These are phyloP conservation scores for Coemansia sp. DNA, from an alignment of 192 early-diverging fungal species.

Conservation along the genomic window DNA sequence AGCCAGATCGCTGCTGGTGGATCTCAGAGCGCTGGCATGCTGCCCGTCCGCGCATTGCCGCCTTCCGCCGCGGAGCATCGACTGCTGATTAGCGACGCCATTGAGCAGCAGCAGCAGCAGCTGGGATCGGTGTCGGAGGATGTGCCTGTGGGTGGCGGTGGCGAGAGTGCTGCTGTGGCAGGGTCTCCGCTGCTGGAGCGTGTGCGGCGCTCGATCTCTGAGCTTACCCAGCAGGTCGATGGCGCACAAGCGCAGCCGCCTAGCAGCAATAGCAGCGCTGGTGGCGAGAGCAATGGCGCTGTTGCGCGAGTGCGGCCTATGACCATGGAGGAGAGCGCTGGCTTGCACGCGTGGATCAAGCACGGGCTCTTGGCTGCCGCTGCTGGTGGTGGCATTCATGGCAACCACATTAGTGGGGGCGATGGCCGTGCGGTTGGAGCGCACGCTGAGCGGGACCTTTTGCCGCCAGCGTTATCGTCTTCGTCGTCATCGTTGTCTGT, in stretches of 20 bases:
- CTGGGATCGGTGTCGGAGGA: not conserved
- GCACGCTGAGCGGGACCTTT: not conserved
- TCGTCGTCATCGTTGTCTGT: slow-evolving; percentile 28
- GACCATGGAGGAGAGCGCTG: slow-evolving; percentile 52
- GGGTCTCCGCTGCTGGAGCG: slow-evolving; percentile 42
- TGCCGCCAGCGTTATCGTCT: not conserved
- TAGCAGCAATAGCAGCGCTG: not conserved
- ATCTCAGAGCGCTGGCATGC: slow-evolving; percentile 24
- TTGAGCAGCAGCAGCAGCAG: not conserved
- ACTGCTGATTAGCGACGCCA: slow-evolving; percentile 21
- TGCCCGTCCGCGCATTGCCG: slow-evolving; percentile 21
- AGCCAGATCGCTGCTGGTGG: slow-evolving; percentile 37
- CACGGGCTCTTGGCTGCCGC: slow-evolving; percentile 12
- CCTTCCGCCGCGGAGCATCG: slow-evolving; percentile 18
- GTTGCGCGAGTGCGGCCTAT: slow-evolving; percentile 32
- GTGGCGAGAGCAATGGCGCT: not conserved
- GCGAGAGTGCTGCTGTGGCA: not conserved
- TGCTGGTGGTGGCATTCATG: not conserved
- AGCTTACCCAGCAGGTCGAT: slow-evolving; percentile 33
- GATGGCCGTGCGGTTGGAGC: not conserved
- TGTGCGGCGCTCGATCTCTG: slow-evolving; percentile 36
- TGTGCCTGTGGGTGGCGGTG: not conserved
- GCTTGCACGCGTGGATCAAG: slow-evolving; percentile 48
- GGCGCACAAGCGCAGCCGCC: slow-evolving; percentile 4
- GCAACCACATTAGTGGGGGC: not conserved